Percentiles rank a stretch among this genome's conserved stretches.
These are phyloP conservation scores for Helicocarpus griseus DNA, from an alignment of 2,329 filamentous ascomycete genomes.

Conservation along the genomic window DNA sequence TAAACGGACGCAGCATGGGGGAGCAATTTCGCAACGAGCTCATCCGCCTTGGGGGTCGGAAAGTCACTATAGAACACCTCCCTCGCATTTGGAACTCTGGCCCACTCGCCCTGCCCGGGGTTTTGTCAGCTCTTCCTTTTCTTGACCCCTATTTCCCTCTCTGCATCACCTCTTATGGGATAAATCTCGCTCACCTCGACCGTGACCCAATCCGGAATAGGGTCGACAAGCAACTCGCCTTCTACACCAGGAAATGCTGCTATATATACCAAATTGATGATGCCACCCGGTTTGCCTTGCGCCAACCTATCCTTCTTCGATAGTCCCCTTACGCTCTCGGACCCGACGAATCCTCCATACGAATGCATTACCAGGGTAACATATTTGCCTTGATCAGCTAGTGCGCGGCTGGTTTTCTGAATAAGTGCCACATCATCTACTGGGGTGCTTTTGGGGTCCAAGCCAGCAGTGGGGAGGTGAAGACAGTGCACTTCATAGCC, in stretches of 20 bases:
- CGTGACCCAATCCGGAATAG: background rate
- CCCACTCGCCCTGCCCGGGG: background rate
- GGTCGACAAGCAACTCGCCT: background rate
- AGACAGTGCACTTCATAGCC: constrained; percentile 22
- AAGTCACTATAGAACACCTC: constrained; percentile 24
- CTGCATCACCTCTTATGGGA: background rate
- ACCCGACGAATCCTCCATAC: constrained; percentile 25
- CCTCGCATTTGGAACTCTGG: background rate
- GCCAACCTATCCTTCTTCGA: constrained; percentile 17
- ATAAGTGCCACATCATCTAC: constrained; percentile 24
- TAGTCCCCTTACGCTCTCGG: constrained; percentile 21
- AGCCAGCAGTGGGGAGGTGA: constrained; percentile 20
- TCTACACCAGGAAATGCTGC: background rate
- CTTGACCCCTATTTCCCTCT: background rate
- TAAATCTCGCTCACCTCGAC: background rate
- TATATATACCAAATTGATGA: constrained; percentile 21
- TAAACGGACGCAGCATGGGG: constrained; percentile 22
- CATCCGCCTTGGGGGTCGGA: constrained; percentile 13
- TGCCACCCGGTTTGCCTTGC: constrained; percentile 23
- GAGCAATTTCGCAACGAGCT: constrained; percentile 16
- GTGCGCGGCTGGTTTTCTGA: constrained; percentile 12
- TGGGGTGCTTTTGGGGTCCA: constrained; percentile 20
- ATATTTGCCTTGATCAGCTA: constrained; percentile 25
- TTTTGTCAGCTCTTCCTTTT: background rate
- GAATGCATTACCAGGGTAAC: constrained; percentile 27